Evolutionary conservation across 1,284 basidiomycete species (phyloP).

Genomic region (Tremellales sp.): DNA sequence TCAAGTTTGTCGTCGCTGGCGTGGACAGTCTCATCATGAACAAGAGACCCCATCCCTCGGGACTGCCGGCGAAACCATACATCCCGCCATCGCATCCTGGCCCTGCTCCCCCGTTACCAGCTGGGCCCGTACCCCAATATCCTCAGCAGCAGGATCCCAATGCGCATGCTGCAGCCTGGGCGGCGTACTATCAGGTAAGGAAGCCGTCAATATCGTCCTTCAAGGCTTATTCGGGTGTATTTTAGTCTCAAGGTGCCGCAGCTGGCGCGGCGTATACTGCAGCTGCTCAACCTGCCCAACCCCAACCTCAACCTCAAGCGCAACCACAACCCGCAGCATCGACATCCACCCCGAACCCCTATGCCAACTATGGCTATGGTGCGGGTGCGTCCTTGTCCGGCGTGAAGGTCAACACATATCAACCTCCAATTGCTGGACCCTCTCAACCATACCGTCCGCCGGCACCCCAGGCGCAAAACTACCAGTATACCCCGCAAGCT

Average conservation of each 20-base stretch:
- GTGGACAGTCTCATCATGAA: constrained; percentile 22
- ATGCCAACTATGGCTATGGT: constrained; percentile 47
- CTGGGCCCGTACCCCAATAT: constrained; percentile 50
- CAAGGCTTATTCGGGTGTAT: not conserved
- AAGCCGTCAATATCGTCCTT: constrained; percentile 6
- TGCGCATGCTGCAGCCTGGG: constrained; percentile 46
- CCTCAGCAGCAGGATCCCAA: constrained; percentile 20
- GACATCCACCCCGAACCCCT: constrained; percentile 26
- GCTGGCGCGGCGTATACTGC: constrained; percentile 17
- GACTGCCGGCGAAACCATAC: constrained; percentile 34
- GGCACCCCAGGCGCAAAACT: constrained; percentile 7
- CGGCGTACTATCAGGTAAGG: constrained; percentile 46
- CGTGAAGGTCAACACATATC: constrained; percentile 5
- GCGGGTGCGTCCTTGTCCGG: constrained; percentile 27
- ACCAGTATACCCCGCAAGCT: constrained; percentile 8
- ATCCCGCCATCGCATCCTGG: constrained; percentile 49
- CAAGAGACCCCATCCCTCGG: constrained; percentile 28
- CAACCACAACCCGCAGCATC: constrained; percentile 14
- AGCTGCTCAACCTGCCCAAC: constrained; percentile 5
- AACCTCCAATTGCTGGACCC: constrained; percentile 13
- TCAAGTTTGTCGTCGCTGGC: too few species aligned
- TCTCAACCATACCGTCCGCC: constrained; percentile 13
- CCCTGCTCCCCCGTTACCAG: constrained; percentile 50
- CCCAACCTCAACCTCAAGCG: constrained; percentile 9
- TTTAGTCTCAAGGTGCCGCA: constrained; percentile 28